Percentiles rank a stretch among this genome's conserved stretches.
phyloP scores from a whole-genome alignment of 345 rosid genomes.

The Salix caprea region DNA sequence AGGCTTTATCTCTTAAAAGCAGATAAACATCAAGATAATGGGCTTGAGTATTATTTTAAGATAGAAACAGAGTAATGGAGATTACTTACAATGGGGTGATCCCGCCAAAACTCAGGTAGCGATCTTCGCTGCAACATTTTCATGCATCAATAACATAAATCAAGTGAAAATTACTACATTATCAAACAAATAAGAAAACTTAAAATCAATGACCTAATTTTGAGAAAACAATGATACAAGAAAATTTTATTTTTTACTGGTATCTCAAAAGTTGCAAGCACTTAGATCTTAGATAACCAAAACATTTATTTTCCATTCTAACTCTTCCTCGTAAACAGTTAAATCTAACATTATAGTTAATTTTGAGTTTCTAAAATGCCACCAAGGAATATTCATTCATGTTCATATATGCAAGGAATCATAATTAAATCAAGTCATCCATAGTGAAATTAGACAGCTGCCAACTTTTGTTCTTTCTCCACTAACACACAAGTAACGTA shows the following conservation, averaged over 20 bases:
- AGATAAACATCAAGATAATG: neutral
- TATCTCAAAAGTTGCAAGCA: neutral
- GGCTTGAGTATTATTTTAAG: neutral
- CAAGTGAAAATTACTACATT: neutral
- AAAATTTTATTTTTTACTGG: neutral
- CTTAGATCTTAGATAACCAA: neutral
- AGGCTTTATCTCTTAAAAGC: neutral
- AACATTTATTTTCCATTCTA: neutral
- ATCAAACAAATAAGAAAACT: constrained; percentile 3
- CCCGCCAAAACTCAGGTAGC: constrained; percentile 93
- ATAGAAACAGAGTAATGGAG: neutral
- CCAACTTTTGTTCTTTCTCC: neutral
- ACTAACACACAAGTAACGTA: neutral
- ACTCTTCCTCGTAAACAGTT: neutral
- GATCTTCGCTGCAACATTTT: constrained; percentile 65
- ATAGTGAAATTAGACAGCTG: neutral
- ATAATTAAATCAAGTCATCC: neutral
- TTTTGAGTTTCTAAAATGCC: neutral
- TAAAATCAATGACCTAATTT: neutral
- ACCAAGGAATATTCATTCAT: neutral
- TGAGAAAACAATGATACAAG: neutral
- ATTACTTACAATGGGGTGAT: constrained; percentile 66
- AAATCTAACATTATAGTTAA: neutral
- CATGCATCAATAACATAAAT: neutral
- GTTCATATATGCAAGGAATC: neutral